Evolutionary conservation across 108 stramenopile genomes (phyloP), one percentile per base, ranked within the genome.

Genomic region (Pseudonitzschia pungens): DNA sequence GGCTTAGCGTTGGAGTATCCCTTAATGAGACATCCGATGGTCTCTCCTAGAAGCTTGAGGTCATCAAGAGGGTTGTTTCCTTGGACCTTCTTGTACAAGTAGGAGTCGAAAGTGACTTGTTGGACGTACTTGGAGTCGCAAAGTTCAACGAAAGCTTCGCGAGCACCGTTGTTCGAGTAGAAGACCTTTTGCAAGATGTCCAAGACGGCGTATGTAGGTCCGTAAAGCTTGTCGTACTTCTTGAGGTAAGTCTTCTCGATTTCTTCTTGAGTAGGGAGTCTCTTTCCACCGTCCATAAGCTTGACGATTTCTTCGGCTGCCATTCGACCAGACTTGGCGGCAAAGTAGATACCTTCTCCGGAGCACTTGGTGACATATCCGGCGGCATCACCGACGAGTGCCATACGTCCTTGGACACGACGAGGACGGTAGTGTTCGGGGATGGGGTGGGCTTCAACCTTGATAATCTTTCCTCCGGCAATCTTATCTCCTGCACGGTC

Each of bases 261-360:
- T 73, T 96, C 92, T 66, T 82, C 84, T 79, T 97, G 95, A 50
- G 95, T 94, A 12, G 97, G 97, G 69, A 98, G 90, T 57, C 81
- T 83, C 64, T 75, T 86, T 71, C 96, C 96, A 51, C 90, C 88
- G 32, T 88, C 77, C 92, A 98, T 93, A 64, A 93, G 85, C 73
- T 83, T 78, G 33, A 95, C 92, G 80, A 98, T 94, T 68, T 92
- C 89, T 86, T 97, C 88, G 28, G 95, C 98, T 10, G 98, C 98
- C 96, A 98, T 97, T 62, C 96, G 90, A 76, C 98, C 98, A 65
- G 94, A 94, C 84, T 97, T 98, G 78, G 96, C 96, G 31, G 96
- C 98, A 72, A 97, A 97, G 92, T 98, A 97, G 75, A 98, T 98
- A 50, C 98, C 98, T 87, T 98, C 98, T 59, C 98, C 98, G 29